These are phyloP conservation scores for Purpureocillium takamizusanense DNA, from an alignment of 2,329 filamentous ascomycete species.

Conservation along the genomic window DNA sequence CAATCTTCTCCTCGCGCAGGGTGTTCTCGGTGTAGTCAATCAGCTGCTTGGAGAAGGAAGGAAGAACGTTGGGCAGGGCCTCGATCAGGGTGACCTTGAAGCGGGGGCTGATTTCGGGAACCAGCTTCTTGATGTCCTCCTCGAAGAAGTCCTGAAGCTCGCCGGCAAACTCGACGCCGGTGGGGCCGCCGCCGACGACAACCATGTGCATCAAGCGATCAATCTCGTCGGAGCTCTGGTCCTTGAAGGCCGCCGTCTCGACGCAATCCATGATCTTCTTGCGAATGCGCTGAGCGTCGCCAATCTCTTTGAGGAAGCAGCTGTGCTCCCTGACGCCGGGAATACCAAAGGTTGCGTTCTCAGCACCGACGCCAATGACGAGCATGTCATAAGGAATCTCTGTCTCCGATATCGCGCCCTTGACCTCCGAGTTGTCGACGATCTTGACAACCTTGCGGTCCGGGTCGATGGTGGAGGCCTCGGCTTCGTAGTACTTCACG, in stretches of 20 bases:
- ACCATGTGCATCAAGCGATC: constrained; percentile 98
- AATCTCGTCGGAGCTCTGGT: constrained; percentile 78
- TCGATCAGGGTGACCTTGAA: constrained; percentile 98
- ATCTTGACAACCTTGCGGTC: constrained; percentile 83
- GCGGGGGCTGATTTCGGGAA: constrained; percentile 87
- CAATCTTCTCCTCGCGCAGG: constrained; percentile 97
- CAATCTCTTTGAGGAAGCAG: constrained; percentile 98
- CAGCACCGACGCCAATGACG: constrained; percentile 91
- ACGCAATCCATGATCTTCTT: constrained; percentile 99
- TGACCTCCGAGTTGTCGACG: constrained; percentile 86
- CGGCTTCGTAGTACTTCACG: constrained; percentile 96
- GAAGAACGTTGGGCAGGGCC: constrained; percentile 90
- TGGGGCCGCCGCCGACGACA: constrained; percentile 85
- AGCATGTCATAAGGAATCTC: constrained; percentile 98
- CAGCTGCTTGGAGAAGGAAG: constrained; percentile 97
- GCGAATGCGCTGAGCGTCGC: constrained; percentile 89
- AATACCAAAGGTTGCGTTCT: constrained; percentile 98
- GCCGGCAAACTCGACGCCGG: constrained; percentile 95
- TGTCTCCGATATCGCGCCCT: constrained; percentile 71
- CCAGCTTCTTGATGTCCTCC: constrained; percentile 94
- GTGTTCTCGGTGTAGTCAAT: constrained; percentile 99
- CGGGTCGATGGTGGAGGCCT: constrained; percentile 90
- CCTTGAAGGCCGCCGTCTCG: constrained; percentile 97
- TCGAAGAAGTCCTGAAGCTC: constrained; percentile 99
- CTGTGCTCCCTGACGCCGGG: constrained; percentile 90